Percentiles rank a stretch among this genome's conserved stretches.
phyloP scores from a whole-genome alignment of 1,284 basidiomycete genomes.

The Trametes sp. region DNA sequence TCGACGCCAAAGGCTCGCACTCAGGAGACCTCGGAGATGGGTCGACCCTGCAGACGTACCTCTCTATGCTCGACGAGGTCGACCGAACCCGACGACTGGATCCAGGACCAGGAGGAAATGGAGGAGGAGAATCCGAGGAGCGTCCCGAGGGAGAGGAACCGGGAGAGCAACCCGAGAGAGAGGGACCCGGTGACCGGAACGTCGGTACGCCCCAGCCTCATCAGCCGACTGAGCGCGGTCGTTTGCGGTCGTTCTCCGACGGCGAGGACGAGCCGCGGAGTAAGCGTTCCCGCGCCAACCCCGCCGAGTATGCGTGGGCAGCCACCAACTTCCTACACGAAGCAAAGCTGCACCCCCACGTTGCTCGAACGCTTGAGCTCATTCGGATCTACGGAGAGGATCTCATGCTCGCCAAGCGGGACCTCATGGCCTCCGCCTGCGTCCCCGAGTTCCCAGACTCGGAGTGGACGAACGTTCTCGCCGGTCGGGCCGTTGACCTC shows the following conservation, averaged over 20 bases:
- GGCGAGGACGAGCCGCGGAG: too few species aligned
- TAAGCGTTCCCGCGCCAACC: too few species aligned
- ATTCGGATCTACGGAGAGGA: background rate
- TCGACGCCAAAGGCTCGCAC: background rate
- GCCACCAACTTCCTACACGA: background rate
- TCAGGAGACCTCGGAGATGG: background rate
- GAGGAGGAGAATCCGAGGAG: too few species aligned
- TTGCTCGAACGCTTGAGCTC: background rate
- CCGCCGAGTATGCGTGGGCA: background rate
- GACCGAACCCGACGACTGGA: background rate
- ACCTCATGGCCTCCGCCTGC: background rate
- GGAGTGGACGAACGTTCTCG: conserved; percentile 29
- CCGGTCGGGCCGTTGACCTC: conserved; percentile 34
- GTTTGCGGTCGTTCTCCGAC: too few species aligned
- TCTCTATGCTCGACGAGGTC: background rate
- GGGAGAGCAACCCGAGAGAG: too few species aligned
- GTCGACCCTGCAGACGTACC: background rate
- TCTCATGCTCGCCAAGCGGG: background rate
- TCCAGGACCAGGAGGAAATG: background rate
- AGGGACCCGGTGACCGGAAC: too few species aligned
- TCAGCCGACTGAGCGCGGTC: too few species aligned
- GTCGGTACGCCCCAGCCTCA: too few species aligned
- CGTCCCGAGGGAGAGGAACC: too few species aligned
- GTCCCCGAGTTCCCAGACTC: conserved; percentile 16
- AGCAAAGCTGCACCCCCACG: background rate